Evolutionary conservation across 441 rosid genomes (phyloP).

Genomic region (Gossypium lobatum): DNA sequence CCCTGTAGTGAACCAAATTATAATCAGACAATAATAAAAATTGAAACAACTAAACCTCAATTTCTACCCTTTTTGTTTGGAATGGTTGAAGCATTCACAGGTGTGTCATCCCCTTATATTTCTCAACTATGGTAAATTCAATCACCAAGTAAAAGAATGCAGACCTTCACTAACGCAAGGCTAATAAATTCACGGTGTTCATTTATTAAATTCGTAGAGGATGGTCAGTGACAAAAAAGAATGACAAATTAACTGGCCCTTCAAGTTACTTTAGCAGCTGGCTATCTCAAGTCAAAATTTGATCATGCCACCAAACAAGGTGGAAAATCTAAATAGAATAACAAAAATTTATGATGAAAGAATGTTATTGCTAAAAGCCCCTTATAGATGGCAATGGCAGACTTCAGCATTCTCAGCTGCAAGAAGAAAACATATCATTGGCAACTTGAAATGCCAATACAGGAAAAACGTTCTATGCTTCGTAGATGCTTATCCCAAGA

Average conservation of each 20-base stretch:
- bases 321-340: not conserved
- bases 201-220: not conserved
- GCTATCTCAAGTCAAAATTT: not conserved
- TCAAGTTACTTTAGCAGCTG: not conserved
- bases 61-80: not conserved
- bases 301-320: not conserved
- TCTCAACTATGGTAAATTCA: not conserved
- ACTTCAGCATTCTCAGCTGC: not conserved
- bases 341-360: not conserved
- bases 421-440: not conserved
- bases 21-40: not conserved
- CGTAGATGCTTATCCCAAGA: not conserved
- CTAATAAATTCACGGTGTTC: not conserved
- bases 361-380: not conserved
- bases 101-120: not conserved
- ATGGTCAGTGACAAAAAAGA: not conserved
- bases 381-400: not conserved
- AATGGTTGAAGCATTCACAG: not conserved
- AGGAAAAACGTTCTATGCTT: not conserved
- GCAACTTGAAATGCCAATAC: not conserved
- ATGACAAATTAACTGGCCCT: not conserved
- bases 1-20: slow-evolving; percentile 35
- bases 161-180: not conserved
- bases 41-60: not conserved
- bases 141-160: not conserved